phyloP scores from a whole-genome alignment of 179 eudicot species.

The Silene coronaria region DNA sequence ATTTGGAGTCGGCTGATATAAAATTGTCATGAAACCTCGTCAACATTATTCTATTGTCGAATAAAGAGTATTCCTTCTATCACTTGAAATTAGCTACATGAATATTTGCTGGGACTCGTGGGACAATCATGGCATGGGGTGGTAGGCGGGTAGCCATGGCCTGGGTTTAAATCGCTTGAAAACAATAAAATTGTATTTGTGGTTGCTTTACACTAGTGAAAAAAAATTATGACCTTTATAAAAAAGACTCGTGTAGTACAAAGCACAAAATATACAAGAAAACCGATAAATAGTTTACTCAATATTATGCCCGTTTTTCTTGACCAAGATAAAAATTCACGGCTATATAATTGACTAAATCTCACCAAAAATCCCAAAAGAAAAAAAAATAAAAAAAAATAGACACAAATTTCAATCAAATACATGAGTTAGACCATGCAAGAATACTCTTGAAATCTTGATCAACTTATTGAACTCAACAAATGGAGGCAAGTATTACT shows the following conservation, averaged over 20 bases:
- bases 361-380: neutral
- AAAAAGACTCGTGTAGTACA: neutral
- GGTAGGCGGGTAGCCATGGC: no score
- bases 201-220: no score
- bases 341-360: neutral
- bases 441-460: neutral
- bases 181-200: no score
- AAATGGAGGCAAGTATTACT: neutral
- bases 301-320: neutral
- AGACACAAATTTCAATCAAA: neutral
- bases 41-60: no score
- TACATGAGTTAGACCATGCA: neutral
- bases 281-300: neutral
- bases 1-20: no score
- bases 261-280: neutral
- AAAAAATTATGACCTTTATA: no score
- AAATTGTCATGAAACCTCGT: no score
- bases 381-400: neutral
- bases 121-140: no score
- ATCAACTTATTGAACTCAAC: conserved; percentile 11
- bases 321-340: neutral
- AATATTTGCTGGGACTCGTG: no score
- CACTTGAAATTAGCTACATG: no score
- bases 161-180: no score
- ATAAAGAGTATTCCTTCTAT: no score